Conservation (phyloP, 768 basidiomycete species). For the Mycena rebaudengoi region DNA sequence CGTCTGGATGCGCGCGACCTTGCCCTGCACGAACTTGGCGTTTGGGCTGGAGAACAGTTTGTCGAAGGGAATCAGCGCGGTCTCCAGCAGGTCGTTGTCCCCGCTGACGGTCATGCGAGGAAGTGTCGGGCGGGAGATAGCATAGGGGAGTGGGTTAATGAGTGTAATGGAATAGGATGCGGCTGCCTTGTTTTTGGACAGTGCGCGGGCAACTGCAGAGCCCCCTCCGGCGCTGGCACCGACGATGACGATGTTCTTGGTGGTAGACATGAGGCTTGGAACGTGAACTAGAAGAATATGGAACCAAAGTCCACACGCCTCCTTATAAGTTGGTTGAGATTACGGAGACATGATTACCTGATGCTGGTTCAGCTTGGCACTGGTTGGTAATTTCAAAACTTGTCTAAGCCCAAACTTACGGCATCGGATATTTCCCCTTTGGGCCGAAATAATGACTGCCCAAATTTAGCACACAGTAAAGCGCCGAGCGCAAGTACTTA, state of each 20-base stretch:
- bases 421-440: no score
- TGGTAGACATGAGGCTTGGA: not conserved
- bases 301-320: not conserved
- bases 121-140: slow-evolving; percentile 46
- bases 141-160: slow-evolving; percentile 48
- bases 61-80: slow-evolving; percentile 55
- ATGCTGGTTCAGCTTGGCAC: no score
- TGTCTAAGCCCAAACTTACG: no score
- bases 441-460: no score
- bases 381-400: no score
- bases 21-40: slow-evolving; percentile 49
- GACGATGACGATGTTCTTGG: slow-evolving; percentile 10
- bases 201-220: not conserved
- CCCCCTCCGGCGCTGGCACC: not conserved
- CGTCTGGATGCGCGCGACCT: slow-evolving; percentile 37
- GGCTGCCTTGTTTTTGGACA: slow-evolving; percentile 15
- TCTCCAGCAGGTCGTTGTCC: slow-evolving; percentile 38
- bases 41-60: slow-evolving; percentile 53
- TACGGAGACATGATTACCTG: no score
- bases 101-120: slow-evolving; percentile 49
- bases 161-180: slow-evolving; percentile 13
- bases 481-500: no score
- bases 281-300: not conserved
- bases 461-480: no score
- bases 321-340: no score